phyloP scores from a whole-genome alignment of 1,284 basidiomycete genomes.

The Sanghuangporus weigelae region DNA sequence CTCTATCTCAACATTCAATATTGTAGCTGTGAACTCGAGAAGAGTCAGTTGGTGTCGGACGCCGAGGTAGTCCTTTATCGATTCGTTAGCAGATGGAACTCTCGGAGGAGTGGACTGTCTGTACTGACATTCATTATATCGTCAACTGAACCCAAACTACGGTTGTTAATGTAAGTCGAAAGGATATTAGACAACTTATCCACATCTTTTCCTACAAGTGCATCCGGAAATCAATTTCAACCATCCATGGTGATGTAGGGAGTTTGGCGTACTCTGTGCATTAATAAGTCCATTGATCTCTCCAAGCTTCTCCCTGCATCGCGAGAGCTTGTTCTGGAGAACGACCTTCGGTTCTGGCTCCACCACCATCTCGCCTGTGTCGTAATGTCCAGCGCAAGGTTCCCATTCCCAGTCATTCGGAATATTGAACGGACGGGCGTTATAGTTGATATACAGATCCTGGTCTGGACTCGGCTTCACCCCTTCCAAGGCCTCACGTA shows the following conservation, averaged over 20 bases:
- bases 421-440: constrained; percentile 56
- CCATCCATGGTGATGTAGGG: not conserved
- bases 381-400: constrained; percentile 69
- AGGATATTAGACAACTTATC: constrained; percentile 48
- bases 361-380: constrained; percentile 57
- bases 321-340: constrained; percentile 70
- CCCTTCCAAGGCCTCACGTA: constrained; percentile 41
- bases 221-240: constrained; percentile 13
- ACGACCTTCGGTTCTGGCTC: constrained; percentile 68
- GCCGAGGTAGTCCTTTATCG: constrained; percentile 58
- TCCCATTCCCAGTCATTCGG: constrained; percentile 71
- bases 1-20: constrained; percentile 56
- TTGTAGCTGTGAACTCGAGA: constrained; percentile 47
- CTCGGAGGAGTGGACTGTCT: not conserved
- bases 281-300: constrained; percentile 55
- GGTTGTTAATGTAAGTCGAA: constrained; percentile 46
- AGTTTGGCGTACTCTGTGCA: constrained; percentile 50
- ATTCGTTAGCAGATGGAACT: not conserved
- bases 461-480: constrained; percentile 60
- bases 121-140: constrained; percentile 58
- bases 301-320: constrained; percentile 49
- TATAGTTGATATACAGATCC: constrained; percentile 64
- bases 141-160: constrained; percentile 53
- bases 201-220: constrained; percentile 48
- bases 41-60: constrained; percentile 54